Evolutionary conservation across 2,329 filamentous ascomycete species (phyloP), one percentile per base, ranked within the genome.

Genomic region (Diaporthe citriasiana): DNA sequence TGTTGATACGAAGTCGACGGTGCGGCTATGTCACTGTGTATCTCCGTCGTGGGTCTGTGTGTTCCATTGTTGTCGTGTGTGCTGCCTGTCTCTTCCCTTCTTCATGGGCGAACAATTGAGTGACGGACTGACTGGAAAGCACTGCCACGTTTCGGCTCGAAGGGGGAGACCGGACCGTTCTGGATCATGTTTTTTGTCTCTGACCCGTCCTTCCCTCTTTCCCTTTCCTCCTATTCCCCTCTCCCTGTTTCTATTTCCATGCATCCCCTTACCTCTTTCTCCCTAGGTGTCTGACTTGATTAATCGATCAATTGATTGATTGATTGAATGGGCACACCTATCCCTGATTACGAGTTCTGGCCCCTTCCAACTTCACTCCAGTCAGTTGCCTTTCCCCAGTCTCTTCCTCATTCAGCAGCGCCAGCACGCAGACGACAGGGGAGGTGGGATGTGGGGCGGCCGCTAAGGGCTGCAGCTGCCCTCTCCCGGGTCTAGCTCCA

Each of bases 101-200:
- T 27, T 3, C 17, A 25, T 42, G 22, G 25, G 19, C 1, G 13
- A n/a, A 25, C 47, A 17, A 17, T 2, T 7, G 57, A 30, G 30
- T 33, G 25, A 40, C 13, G 40, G 63, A 66, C 6, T 66, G 42
- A 35, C 2, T 35, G 63, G n/a, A n/a, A n/a, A n/a, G n/a, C 63
- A 68, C 63, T 68, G 55, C 55, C 55, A 63, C 55, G 57, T 71
- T 60, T 71, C 69, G 53, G 35, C 69, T 71, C 53, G 30, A 50
- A n/a, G 40, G 60, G 55, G 53, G 27, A 19, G 13, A 8, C 33
- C 53, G 76, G 42, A n/a, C 74, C 70, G 13, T 55, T 15, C 40
- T 74, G 56, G 25, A 45, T 50, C 56, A 2, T 19, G 42, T 69
- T 40, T 45, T 45, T 10, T 9, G 69, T 55, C 42, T 55, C 71